A percentile compares a stretch with the other conserved stretches of the same genome.
Conservation (phyloP, 768 basidiomycete species). For the Antrodiella citrinella region DNA sequence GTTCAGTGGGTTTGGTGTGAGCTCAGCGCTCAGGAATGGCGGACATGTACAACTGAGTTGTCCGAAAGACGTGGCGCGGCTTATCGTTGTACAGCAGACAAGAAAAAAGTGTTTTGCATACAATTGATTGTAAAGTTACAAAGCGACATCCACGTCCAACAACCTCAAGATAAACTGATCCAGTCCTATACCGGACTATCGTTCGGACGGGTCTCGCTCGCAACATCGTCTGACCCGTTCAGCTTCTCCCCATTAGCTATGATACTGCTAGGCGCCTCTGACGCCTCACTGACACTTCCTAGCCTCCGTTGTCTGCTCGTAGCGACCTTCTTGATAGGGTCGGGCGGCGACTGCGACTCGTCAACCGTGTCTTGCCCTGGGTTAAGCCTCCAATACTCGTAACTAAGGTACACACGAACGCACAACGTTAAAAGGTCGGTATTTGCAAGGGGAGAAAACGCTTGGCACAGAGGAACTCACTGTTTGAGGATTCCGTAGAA, state of each 20-base stretch:
- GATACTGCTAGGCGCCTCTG: too few species aligned
- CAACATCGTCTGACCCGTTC: background rate
- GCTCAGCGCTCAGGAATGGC: too few species aligned
- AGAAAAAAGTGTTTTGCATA: too few species aligned
- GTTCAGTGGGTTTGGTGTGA: too few species aligned
- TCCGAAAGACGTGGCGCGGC: too few species aligned
- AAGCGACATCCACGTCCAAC: too few species aligned
- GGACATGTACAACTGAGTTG: too few species aligned
- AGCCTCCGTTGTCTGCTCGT: slow-evolving; percentile 6
- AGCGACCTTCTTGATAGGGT: slow-evolving; percentile 22
- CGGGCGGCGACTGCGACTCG: slow-evolving; percentile 31
- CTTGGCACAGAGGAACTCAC: slow-evolving; percentile 28
- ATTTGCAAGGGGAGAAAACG: background rate
- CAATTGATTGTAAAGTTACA: too few species aligned
- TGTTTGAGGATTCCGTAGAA: slow-evolving; percentile 53
- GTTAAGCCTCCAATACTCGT: slow-evolving; percentile 52
- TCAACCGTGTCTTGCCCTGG: slow-evolving; percentile 38
- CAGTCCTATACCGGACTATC: slow-evolving; percentile 13
- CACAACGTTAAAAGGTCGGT: slow-evolving; percentile 25
- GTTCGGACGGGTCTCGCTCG: slow-evolving; percentile 6
- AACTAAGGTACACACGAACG: too few species aligned
- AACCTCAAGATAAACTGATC: background rate
- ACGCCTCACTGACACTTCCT: background rate
- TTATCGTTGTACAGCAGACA: too few species aligned
- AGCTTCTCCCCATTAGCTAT: background rate